Conservation (phyloP, 2,329 filamentous ascomycete genomes). For the Zasmidium cellare region DNA sequence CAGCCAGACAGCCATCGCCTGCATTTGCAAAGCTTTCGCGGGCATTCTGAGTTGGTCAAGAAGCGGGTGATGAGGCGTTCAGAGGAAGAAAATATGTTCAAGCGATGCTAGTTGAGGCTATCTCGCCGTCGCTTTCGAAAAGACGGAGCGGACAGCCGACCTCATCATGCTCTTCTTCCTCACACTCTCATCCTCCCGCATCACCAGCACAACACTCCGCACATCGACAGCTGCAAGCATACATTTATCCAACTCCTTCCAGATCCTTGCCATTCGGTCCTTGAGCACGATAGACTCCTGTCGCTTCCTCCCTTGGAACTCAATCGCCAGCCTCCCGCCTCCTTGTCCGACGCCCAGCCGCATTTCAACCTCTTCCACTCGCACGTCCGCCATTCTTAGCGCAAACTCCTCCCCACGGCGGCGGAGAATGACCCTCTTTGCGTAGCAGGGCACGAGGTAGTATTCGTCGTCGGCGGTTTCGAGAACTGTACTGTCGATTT, state of each 20-base stretch:
- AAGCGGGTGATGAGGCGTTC: too few species aligned
- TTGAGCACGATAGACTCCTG: background rate
- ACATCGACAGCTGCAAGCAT: background rate
- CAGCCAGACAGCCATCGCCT: too few species aligned
- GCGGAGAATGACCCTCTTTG: background rate
- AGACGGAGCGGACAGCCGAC: background rate
- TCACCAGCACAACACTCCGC: background rate
- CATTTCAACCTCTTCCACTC: background rate
- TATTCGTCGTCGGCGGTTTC: background rate
- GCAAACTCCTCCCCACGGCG: background rate
- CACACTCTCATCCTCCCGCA: background rate
- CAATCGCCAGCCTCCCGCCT: background rate
- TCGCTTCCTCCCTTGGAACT: background rate
- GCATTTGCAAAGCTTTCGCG: too few species aligned
- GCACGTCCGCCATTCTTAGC: background rate
- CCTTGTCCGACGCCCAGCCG: background rate
- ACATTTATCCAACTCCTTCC: background rate
- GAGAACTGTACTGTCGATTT: background rate
- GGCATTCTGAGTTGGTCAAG: too few species aligned
- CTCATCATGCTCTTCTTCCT: background rate
- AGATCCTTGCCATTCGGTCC: background rate
- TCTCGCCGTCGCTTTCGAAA: background rate
- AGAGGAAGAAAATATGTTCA: background rate
- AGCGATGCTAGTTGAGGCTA: background rate
- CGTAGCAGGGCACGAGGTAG: background rate